These are phyloP conservation scores for Epichloe aotearoae DNA, from an alignment of 2,329 filamentous ascomycete genomes.

Conservation along the genomic window DNA sequence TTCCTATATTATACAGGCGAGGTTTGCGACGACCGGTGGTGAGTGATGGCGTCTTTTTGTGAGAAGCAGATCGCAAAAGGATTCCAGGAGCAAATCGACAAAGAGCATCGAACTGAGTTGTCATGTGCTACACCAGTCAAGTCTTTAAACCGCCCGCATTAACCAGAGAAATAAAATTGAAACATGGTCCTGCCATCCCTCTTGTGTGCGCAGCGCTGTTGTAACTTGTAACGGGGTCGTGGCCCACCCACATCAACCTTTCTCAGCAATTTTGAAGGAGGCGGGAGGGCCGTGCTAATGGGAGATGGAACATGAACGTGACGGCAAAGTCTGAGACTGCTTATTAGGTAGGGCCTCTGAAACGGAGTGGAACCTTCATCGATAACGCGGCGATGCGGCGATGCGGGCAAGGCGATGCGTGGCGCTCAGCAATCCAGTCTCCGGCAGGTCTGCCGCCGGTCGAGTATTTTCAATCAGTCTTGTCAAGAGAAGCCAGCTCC, in stretches of 20 bases:
- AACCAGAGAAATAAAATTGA: not conserved
- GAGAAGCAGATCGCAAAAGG: not conserved
- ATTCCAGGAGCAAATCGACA: not conserved
- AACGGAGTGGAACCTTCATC: not conserved
- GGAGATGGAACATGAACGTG: not conserved
- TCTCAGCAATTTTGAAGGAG: not conserved
- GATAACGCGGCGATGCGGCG: not conserved
- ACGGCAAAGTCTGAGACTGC: conserved; percentile 2
- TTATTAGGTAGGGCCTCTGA: not conserved
- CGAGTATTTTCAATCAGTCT: not conserved
- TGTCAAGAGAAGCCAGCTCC: not conserved
- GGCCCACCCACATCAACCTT: not conserved
- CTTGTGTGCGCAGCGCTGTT: not conserved
- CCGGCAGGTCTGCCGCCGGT: not conserved
- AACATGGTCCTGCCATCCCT: not conserved
- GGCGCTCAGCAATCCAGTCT: not conserved
- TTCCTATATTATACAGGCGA: not conserved
- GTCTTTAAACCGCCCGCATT: not conserved
- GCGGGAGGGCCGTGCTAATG: conserved; percentile 2
- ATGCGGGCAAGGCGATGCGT: not conserved
- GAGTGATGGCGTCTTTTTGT: not conserved
- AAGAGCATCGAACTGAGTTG: not conserved
- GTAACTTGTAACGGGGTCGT: not conserved
- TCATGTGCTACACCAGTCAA: not conserved
- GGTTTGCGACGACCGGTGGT: not conserved